Base-by-base conservation (phyloP, 1,284 basidiomycete species). In the Boletellus dicymbophilus region DNA sequence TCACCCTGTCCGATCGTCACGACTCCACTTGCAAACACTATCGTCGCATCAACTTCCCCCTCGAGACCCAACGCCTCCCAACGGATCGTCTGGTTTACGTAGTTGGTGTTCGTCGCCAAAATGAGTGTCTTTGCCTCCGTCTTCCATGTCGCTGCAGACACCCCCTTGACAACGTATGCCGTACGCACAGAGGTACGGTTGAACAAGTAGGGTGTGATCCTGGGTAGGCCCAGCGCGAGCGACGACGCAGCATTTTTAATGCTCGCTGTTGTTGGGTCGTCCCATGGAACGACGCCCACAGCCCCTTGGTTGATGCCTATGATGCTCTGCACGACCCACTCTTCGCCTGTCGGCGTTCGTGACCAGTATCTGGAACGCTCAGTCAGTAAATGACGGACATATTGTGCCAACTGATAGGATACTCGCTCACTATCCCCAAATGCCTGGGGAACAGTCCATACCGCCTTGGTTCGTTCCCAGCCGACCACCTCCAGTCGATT, bases 381-480 rank as follows among this genome's bases (percentile, higher is more conserved):
- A 0, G 30, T 61, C 34, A 33, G 42, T 21, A 54, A 36, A 33
- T 8, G 12, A 2, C 8, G 21, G 15, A 16, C n/a, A n/a, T 15
- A 37, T 37, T n/a, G 10, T 34, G 26, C 22, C 9, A 43, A 28
- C 16, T 25, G 11, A 43, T 18, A 25, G 18, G 46, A 13, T 0
- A 69, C 82, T 63, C 43, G 88, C 83, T 75, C 72, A 21, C 20
- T 16, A 3, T 73, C 75, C 12, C 87, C 87, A 63, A 90, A 90
- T 0, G 78, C 88, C 65, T 90, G 88, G 0, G 88, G 85, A 0
- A 90, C 88, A 2, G 81, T 80, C 88, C 88, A 90, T 3, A 89
- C 75, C 1, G 81, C 74, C 60, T 68, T 68, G 36, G 53, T 64
- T 7, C 58, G 69, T 48, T 82, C 82, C 80, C 84, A 83, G 1